These are phyloP conservation scores for Aspergillus coremiiformis DNA, from an alignment of 495 filamentous ascomycete genomes.

Conservation along the genomic window DNA sequence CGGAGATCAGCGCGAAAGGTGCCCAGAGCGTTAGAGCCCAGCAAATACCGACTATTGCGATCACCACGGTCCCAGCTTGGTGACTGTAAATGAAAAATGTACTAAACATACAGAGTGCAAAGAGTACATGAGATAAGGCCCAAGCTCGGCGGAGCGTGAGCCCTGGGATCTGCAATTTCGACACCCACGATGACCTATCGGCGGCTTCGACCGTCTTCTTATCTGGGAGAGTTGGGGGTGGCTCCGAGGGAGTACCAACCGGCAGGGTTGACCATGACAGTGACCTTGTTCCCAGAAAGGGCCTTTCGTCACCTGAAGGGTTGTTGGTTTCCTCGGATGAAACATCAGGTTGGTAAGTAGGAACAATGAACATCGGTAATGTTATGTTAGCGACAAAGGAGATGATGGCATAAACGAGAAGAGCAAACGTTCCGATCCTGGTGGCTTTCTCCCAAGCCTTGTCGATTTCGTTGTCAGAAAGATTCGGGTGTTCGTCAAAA, in stretches of 20 bases:
- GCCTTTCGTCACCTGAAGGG: slow-evolving; percentile 16
- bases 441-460: slow-evolving; percentile 74
- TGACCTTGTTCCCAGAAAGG: slow-evolving; percentile 11
- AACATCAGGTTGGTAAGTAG: slow-evolving; percentile 47
- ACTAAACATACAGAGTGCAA: slow-evolving; percentile 67
- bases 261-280: slow-evolving; percentile 27
- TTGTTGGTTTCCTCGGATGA: neutral
- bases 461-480: slow-evolving; percentile 67
- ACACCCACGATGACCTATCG: slow-evolving; percentile 33
- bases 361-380: slow-evolving; percentile 73
- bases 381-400: slow-evolving; percentile 72
- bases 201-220: slow-evolving; percentile 3
- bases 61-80: slow-evolving; percentile 60
- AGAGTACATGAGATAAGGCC: slow-evolving; percentile 73
- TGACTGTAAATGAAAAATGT: slow-evolving; percentile 68
- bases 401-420: slow-evolving; percentile 79
- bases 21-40: slow-evolving; percentile 91
- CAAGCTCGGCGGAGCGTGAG: slow-evolving; percentile 82
- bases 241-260: slow-evolving; percentile 23
- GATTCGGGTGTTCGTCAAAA: slow-evolving; percentile 65
- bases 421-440: slow-evolving; percentile 70
- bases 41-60: slow-evolving; percentile 72
- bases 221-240: slow-evolving; percentile 15
- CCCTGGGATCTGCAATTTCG: slow-evolving; percentile 60
- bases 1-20: slow-evolving; percentile 83